Percentiles rank a stretch among this genome's conserved stretches.
Evolutionary conservation across 345 rosid species (phyloP).

Genomic region (Citrus trifoliata): DNA sequence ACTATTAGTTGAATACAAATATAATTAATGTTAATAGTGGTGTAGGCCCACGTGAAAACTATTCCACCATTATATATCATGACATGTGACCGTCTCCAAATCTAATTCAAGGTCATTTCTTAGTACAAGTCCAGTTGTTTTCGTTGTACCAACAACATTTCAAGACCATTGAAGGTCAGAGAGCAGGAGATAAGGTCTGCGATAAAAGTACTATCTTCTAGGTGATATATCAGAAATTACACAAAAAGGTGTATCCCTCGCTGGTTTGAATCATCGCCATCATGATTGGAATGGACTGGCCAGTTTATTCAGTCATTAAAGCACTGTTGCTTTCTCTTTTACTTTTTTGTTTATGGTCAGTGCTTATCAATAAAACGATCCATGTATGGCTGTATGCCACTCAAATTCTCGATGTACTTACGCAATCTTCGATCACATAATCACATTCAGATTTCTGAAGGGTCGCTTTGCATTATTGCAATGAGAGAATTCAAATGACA

Average conservation of each 20-base stretch:
- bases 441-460: neutral
- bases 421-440: too few species aligned
- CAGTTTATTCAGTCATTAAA: neutral
- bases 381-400: neutral
- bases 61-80: too few species aligned
- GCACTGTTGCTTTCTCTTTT: neutral
- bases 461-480: neutral
- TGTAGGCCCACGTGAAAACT: too few species aligned
- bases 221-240: constrained; percentile 11
- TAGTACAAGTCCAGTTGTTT: neutral
- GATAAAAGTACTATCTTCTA: constrained; percentile 15
- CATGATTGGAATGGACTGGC: neutral
- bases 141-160: neutral
- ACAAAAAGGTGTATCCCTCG: constrained; percentile 13
- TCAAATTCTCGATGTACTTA: neutral
- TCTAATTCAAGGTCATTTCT: neutral
- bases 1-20: too few species aligned
- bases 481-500: neutral
- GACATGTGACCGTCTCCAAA: neutral
- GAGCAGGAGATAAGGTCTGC: constrained; percentile 1
- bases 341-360: neutral
- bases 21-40: too few species aligned
- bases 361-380: neutral
- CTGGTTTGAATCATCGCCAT: constrained; percentile 16
- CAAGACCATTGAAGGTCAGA: neutral